Percentiles rank a stretch among this genome's conserved stretches.
These are phyloP conservation scores for Cardiospermum halicacabum DNA, from an alignment of 345 rosid genomes.

Conservation along the genomic window DNA sequence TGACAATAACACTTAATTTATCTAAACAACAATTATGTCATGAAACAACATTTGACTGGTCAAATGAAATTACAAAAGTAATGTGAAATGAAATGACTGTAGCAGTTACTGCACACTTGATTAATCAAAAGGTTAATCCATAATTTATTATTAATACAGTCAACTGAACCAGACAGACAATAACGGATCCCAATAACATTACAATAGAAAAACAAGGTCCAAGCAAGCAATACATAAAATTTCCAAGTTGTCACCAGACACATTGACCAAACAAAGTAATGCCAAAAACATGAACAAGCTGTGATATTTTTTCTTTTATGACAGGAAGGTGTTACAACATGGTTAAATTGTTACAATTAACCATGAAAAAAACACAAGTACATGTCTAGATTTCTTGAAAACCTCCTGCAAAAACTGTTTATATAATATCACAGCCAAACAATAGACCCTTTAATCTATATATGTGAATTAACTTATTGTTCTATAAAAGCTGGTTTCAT, in stretches of 20 bases:
- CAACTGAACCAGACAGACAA: slow-evolving; percentile 5
- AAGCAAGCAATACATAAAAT: not conserved
- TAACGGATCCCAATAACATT: slow-evolving; percentile 2
- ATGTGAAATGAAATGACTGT: not conserved
- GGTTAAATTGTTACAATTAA: slow-evolving; percentile 21
- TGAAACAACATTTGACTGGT: too few relatives aligned
- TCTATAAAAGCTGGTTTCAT: not conserved
- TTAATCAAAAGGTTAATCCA: not conserved
- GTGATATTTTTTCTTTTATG: slow-evolving; percentile 26
- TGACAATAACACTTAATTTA: too few relatives aligned
- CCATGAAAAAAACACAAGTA: slow-evolving; percentile 40
- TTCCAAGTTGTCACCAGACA: slow-evolving; percentile 25
- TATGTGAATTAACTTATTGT: too few relatives aligned
- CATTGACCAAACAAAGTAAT: slow-evolving; percentile 15
- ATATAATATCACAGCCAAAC: slow-evolving; percentile 33
- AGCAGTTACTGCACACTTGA: not conserved
- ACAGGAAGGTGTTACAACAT: slow-evolving; percentile 38
- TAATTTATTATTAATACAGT: slow-evolving; percentile 6
- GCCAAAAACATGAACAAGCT: slow-evolving; percentile 24
- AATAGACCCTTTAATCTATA: too few relatives aligned
- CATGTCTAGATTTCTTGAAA: not conserved
- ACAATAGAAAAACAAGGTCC: slow-evolving; percentile 27
- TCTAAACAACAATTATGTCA: not conserved
- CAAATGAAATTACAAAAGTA: too few relatives aligned
- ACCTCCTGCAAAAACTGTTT: slow-evolving; percentile 46